Evolutionary conservation across 2,329 filamentous ascomycete species (phyloP).

Genomic region (Alternaria arborescens): DNA sequence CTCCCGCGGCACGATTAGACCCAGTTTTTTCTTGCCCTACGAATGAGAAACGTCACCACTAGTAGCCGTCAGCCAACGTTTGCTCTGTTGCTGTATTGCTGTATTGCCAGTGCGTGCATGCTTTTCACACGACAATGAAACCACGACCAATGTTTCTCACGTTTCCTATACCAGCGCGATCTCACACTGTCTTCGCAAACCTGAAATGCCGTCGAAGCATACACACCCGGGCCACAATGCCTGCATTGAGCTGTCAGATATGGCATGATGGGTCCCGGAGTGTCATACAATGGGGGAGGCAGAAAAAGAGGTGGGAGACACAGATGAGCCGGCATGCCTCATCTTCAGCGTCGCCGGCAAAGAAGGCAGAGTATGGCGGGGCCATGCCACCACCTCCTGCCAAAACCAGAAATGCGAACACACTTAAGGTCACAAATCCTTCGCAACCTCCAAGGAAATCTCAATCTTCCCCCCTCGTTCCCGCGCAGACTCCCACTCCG

Average conservation of each 20-base stretch:
- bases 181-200: constrained; percentile 7
- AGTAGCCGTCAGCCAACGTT: background rate
- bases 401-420: constrained; percentile 15
- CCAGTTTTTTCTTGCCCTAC: constrained; percentile 16
- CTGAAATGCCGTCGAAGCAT: constrained; percentile 20
- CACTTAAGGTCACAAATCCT: constrained; percentile 5
- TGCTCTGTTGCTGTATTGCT: background rate
- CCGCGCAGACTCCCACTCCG: background rate
- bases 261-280: constrained; percentile 13
- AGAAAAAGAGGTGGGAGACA: background rate
- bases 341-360: constrained; percentile 12
- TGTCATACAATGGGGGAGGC: background rate
- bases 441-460: background rate
- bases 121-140: constrained; percentile 27
- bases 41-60: constrained; percentile 29
- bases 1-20: constrained; percentile 1
- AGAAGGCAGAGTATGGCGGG: constrained; percentile 15
- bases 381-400: constrained; percentile 10
- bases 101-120: background rate
- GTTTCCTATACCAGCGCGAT: background rate
- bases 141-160: constrained; percentile 28
- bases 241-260: constrained; percentile 18
- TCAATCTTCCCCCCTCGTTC: constrained; percentile 4
- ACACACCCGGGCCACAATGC: constrained; percentile 12
- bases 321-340: constrained; percentile 12